Evolutionary conservation across 495 filamentous ascomycete genomes (phyloP), one percentile per base, ranked within the genome.

Genomic region (Penicillium crystallinum): DNA sequence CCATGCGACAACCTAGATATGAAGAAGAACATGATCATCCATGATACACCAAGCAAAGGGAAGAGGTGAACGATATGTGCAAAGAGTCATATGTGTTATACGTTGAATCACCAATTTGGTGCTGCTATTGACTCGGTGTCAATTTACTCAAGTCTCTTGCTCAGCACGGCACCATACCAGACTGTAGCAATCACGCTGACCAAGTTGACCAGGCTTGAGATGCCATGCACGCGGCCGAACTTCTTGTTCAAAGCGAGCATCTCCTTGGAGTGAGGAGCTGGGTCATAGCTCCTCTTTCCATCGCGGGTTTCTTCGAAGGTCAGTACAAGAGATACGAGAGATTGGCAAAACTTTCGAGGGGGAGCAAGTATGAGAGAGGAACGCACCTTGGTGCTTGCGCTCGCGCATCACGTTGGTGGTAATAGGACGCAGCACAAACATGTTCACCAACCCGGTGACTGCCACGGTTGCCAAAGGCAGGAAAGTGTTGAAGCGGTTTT

Each of bases 221-320:
- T 61, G 18, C 92, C 89, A 72, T 97, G 92, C 44, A 96, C 70
- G 37, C 75, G 77, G 5, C 77, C 79, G 72, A 97, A 97, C 59
- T 72, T 74, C 73, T 81, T 87, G 73, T 96, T 97, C 63, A 97
- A 65, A 22, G 75, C 75, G 53, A 77, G 54, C 91, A 96, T 96
- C 71, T 88, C 88, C 64, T 84, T 77, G 6, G 85, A 89, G 56
- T 91, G 86, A 29, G 88, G 83, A 14, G 79, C 77, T 21, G 73
- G 66, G 49, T 96, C 90, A 55, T 89, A 85, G 67, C 81, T 84
- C 65, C 82, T 85, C 77, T 93, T 96, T 49, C 89, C 88, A 65
- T 96, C 92, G 50, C 77, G 74, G 43, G 84, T 84, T 77, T 90
- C 87, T 80, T 58, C 8, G 33, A 25, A 17, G 35, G 21, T 39